Conservation (phyloP, 148 eudicot genomes). For the Vaccinium darrowii region DNA sequence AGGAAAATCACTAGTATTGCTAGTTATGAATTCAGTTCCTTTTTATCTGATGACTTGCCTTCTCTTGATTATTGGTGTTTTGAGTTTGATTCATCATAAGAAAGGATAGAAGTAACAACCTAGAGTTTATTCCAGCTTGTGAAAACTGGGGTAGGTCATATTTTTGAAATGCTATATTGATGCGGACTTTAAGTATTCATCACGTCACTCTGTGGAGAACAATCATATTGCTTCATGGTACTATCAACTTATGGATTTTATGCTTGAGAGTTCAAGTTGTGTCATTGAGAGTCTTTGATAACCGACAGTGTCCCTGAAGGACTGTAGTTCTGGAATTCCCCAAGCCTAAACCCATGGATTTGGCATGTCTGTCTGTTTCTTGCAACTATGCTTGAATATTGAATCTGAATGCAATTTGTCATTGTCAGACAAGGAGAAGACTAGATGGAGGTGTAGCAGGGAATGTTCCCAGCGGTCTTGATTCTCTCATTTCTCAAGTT, state of each 20-base stretch:
- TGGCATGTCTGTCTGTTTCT: not conserved
- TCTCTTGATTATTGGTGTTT: not conserved
- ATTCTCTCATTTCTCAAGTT: constrained; percentile 55
- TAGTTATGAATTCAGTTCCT: not conserved
- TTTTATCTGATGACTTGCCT: not conserved
- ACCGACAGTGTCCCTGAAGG: not conserved
- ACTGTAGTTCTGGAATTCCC: not conserved
- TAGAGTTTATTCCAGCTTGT: not conserved
- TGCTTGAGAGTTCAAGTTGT: not conserved
- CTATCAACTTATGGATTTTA: not conserved
- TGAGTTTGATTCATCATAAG: not conserved
- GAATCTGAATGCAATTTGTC: constrained; percentile 11
- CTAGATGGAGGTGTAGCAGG: constrained; percentile 52
- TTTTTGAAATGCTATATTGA: not conserved
- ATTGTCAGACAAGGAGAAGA: constrained; percentile 61
- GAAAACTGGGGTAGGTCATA: not conserved
- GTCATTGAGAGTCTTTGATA: not conserved
- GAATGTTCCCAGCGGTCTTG: constrained; percentile 34
- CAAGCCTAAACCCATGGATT: not conserved
- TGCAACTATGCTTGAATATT: constrained; percentile 11
- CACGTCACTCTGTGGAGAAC: not conserved
- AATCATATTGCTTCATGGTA: not conserved
- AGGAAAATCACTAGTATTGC: not conserved
- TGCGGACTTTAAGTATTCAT: not conserved
- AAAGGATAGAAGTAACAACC: not conserved